Conservation (phyloP, 345 rosid species). For the Linum tenue region DNA sequence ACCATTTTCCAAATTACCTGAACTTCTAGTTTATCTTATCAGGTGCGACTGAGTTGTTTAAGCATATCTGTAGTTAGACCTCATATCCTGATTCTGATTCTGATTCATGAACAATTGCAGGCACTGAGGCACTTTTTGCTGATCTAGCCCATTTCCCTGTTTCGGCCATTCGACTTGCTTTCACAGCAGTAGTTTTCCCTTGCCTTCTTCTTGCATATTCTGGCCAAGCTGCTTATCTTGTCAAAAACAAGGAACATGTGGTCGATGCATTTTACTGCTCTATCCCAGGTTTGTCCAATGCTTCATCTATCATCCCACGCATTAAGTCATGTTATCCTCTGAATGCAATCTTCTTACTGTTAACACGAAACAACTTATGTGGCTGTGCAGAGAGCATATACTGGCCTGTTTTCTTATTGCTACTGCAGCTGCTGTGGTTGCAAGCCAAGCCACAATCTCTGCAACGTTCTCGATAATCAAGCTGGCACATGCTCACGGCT, state of each 20-base stretch:
- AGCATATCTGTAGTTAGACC: not conserved
- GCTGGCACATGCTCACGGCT: slow-evolving; percentile 15
- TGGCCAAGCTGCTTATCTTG: slow-evolving; percentile 7
- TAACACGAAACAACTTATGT: not conserved
- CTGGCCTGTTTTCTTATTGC: slow-evolving; percentile 16
- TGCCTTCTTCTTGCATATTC: slow-evolving; percentile 7
- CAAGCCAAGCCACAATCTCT: slow-evolving; percentile 22
- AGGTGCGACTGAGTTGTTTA: too few relatives aligned
- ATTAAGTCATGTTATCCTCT: not conserved
- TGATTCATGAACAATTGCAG: not conserved
- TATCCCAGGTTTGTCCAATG: slow-evolving; percentile 2
- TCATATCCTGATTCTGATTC: not conserved
- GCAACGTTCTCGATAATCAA: slow-evolving; percentile 18
- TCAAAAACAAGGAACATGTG: slow-evolving; percentile 2
- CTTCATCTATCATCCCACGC: not conserved
- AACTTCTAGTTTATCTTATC: too few relatives aligned
- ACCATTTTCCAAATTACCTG: not conserved
- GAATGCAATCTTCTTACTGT: not conserved
- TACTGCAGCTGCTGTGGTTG: slow-evolving; percentile 20
- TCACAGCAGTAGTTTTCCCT: slow-evolving; percentile 9
- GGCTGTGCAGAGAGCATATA: slow-evolving; percentile 6
- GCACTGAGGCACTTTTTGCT: slow-evolving; percentile 10
- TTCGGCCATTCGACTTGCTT: slow-evolving; percentile 1
- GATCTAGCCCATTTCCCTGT: slow-evolving; percentile 9
- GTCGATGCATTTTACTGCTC: slow-evolving; percentile 7